Evolutionary conservation across 352 stramenopile genomes (phyloP), one percentile per base, ranked within the genome.

Genomic region (Phytophthora vignae): DNA sequence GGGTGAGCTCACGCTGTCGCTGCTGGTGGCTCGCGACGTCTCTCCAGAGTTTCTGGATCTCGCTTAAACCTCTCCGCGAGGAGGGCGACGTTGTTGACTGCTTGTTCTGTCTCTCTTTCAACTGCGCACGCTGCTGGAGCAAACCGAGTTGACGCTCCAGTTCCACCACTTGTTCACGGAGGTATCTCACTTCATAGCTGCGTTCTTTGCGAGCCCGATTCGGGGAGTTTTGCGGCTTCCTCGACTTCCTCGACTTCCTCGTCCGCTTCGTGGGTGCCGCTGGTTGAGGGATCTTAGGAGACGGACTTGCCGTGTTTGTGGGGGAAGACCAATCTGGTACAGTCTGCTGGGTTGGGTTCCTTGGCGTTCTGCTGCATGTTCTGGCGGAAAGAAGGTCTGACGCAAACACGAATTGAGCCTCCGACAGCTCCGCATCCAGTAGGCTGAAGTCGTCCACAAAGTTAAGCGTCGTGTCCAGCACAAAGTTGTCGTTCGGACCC

Each of bases 151-250:
- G 86, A 1, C 71, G 71, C 27, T 88, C 78, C 22, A 91, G 58
- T 11, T 69, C 73, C 5, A 83, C 66, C 12, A 79, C 79, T 53
- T 90, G 89, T 48, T 89, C 69, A 48, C 86, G 86, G 8, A 93
- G 56, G 65, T 92, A 92, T 7, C 62, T 67, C 9, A 85, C 70
- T 17, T 93, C 86, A 33, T 91, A 84, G 52, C 88, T 88, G 44
- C 61, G 69, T 38, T 76, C 69, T 12, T 66, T 68, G 7, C 69
- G 69, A 46, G 60, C 69, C 2, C 69, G 63, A 54, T 73, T 76
- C 52, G 69, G 64, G 49, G 71, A 65, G 10, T 36, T 25, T 62
- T 76, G 75, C 25, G 70, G 67, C n/a, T n/a, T n/a, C n/a, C n/a
- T n/a, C n/a, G n/a, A n/a, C 17, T 49, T 49, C 17, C 6, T 21